Evolutionary conservation across 2,329 filamentous ascomycete species (phyloP).

Genomic region (Elsinoe australis): DNA sequence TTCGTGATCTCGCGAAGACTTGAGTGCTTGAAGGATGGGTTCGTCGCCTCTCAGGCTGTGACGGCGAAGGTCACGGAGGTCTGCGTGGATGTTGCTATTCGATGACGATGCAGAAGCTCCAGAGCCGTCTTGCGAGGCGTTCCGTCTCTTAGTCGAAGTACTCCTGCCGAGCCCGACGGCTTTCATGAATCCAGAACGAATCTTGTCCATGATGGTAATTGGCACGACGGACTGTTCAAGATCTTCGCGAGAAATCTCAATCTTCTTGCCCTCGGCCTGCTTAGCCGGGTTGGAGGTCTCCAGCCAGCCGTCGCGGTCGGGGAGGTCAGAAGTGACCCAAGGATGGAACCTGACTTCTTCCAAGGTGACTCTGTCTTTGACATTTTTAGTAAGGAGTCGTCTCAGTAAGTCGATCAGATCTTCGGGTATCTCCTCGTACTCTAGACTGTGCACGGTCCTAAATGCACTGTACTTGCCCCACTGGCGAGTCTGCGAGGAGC

Average conservation of each 20-base stretch:
- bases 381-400: conserved; percentile 80
- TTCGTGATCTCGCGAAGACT: conserved; percentile 48
- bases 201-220: conserved; percentile 76
- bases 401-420: conserved; percentile 69
- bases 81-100: conserved; percentile 47
- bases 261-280: conserved; percentile 70
- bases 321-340: conserved; percentile 76
- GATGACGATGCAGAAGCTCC: conserved; percentile 36
- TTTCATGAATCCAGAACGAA: conserved; percentile 64
- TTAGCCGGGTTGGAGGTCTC: conserved; percentile 83
- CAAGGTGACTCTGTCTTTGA: conserved; percentile 76
- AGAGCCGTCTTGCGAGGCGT: conserved; percentile 17
- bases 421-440: conserved; percentile 79
- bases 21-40: conserved; percentile 44
- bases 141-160: conserved; percentile 18
- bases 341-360: conserved; percentile 89
- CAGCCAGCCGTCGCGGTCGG: conserved; percentile 73
- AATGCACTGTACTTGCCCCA: conserved; percentile 47
- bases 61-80: conserved; percentile 45
- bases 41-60: conserved; percentile 54
- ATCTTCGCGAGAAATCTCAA: conserved; percentile 86
- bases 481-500: conserved; percentile 40
- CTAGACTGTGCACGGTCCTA: conserved; percentile 67
- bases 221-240: conserved; percentile 85
- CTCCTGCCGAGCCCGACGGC: conserved; percentile 35